phyloP scores from a whole-genome alignment of 129 eudicot genomes.

The Solidago caesia region DNA sequence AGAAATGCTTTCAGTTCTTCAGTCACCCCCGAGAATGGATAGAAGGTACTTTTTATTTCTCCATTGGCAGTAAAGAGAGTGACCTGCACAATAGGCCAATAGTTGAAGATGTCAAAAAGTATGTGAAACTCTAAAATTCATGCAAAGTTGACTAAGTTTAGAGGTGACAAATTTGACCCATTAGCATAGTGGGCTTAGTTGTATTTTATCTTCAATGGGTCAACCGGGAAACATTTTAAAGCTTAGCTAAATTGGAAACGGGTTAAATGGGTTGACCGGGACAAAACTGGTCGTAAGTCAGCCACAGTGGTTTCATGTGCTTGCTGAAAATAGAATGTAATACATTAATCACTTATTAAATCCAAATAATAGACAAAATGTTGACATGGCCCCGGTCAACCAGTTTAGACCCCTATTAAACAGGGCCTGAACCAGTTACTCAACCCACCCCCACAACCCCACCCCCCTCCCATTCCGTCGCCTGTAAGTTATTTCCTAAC shows the following conservation, averaged over 20 bases:
- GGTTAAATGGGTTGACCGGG: not conserved
- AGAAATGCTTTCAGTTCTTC: conserved; percentile 83
- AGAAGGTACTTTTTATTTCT: conserved; percentile 62
- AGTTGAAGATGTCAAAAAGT: conserved; percentile 7
- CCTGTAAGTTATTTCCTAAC: not conserved
- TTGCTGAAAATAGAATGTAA: not conserved
- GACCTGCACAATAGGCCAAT: conserved; percentile 43
- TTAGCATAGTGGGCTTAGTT: not conserved
- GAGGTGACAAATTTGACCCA: not conserved
- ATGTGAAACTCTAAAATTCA: conserved; percentile 3
- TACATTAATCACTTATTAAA: not conserved
- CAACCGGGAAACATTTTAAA: too few species aligned
- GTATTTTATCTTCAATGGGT: too few species aligned
- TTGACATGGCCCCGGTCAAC: not conserved
- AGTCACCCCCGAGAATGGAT: conserved; percentile 84
- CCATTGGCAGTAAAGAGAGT: conserved; percentile 50
- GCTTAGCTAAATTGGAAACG: too few species aligned
- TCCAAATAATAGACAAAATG: not conserved
- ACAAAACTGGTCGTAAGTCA: not conserved
- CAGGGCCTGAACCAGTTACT: not conserved
- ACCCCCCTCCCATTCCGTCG: not conserved
- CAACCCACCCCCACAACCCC: not conserved
- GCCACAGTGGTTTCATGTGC: not conserved
- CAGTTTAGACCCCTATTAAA: not conserved
- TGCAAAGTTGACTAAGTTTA: not conserved